A percentile compares a stretch with the other conserved stretches of the same genome.
Evolutionary conservation across 306 rosid genomes (phyloP).

Genomic region (Rosa rugosa): DNA sequence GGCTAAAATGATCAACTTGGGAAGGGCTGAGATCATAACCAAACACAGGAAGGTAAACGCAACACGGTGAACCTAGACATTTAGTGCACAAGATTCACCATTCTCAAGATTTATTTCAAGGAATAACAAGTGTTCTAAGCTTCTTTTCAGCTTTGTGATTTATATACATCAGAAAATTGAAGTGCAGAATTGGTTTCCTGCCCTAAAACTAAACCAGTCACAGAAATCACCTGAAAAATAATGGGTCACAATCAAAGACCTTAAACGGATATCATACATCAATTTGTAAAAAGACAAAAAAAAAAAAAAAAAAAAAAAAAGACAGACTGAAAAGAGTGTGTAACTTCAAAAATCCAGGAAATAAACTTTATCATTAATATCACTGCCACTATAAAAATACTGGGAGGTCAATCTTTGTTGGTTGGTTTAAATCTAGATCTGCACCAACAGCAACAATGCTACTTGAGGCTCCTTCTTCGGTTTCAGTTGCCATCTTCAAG

Average conservation of each 20-base stretch:
- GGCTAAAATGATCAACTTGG: neutral
- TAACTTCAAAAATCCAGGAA: neutral
- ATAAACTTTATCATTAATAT: constrained; percentile 6
- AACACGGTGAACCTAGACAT: neutral
- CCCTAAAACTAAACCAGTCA: constrained; percentile 1
- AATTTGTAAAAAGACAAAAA: neutral
- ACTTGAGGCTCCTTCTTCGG: constrained; percentile 65
- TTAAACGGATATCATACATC: neutral
- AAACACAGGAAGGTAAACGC: neutral
- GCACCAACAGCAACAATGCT: constrained; percentile 41
- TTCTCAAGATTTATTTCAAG: neutral
- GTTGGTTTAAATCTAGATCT: constrained; percentile 29
- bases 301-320: neutral
- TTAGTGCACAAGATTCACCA: neutral
- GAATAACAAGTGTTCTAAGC: neutral
- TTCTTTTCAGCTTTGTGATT: neutral
- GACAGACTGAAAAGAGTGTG: neutral
- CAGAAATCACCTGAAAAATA: neutral
- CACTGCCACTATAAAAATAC: constrained; percentile 47
- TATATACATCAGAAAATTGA: neutral
- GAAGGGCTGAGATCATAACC: constrained; percentile 15
- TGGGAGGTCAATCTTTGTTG: constrained; percentile 61
- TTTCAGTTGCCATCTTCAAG: constrained; percentile 62
- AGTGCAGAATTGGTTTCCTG: neutral
- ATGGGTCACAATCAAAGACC: neutral